These are phyloP conservation scores for Trichoderma atrobrunneum DNA, from an alignment of 2,329 filamentous ascomycete species.

Conservation along the genomic window DNA sequence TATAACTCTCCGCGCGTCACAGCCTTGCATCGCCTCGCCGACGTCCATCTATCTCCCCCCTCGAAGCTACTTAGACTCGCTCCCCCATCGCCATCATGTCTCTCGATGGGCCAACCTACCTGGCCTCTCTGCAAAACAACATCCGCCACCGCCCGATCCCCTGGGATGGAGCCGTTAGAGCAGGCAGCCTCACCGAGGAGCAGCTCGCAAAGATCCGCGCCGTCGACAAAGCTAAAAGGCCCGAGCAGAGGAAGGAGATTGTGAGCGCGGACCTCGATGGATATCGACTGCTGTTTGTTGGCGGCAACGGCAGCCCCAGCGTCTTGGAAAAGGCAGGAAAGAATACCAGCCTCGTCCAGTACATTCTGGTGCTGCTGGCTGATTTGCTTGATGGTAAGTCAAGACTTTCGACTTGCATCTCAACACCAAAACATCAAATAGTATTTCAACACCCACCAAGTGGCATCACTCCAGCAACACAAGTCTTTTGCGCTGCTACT, in stretches of 20 bases:
- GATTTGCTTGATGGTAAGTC: slow-evolving; percentile 80
- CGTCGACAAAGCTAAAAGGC: slow-evolving; percentile 89
- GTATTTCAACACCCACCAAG: background rate
- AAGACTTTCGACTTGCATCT: background rate
- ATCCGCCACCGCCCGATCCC: slow-evolving; percentile 93
- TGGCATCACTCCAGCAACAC: background rate
- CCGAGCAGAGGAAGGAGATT: slow-evolving; percentile 76
- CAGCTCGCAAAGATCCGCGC: slow-evolving; percentile 95
- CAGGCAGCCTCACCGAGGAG: slow-evolving; percentile 87
- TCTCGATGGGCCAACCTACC: slow-evolving; percentile 86
- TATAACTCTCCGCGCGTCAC: background rate
- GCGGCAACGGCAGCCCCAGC: slow-evolving; percentile 63
- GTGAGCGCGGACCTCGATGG: slow-evolving; percentile 77
- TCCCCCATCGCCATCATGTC: slow-evolving; percentile 60
- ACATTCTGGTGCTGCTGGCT: slow-evolving; percentile 83
- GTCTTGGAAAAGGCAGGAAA: slow-evolving; percentile 84
- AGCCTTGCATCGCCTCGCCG: slow-evolving; percentile 28
- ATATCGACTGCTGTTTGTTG: slow-evolving; percentile 78
- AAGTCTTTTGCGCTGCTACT: background rate
- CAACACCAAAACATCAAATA: background rate
- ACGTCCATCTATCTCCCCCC: background rate
- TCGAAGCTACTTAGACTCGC: slow-evolving; percentile 19
- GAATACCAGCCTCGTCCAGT: slow-evolving; percentile 88
- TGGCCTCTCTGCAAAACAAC: slow-evolving; percentile 86
- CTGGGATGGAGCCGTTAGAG: slow-evolving; percentile 94